Conservation (phyloP, 2,329 filamentous ascomycete species). For the Fusarium phyllophilum region DNA sequence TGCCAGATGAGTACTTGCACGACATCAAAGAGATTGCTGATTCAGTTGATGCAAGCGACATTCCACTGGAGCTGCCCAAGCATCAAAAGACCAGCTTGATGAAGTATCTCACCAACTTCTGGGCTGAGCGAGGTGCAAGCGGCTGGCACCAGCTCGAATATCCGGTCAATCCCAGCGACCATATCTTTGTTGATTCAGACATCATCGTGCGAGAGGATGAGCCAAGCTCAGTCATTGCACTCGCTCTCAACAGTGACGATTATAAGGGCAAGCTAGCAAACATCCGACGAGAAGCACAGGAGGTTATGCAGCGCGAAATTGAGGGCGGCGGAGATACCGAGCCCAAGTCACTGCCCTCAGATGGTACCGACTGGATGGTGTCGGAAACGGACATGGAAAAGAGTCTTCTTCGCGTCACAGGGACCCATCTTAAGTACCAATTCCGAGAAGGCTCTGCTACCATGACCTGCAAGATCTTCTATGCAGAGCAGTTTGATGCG, state of each 20-base stretch:
- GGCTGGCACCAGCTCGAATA: slow-evolving; percentile 95
- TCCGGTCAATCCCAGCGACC: slow-evolving; percentile 85
- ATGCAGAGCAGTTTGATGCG: slow-evolving; percentile 97
- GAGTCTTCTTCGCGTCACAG: slow-evolving; percentile 83
- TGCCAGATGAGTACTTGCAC: slow-evolving; percentile 74
- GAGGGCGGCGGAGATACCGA: slow-evolving; percentile 46
- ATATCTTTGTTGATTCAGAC: slow-evolving; percentile 96
- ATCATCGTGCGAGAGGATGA: slow-evolving; percentile 98
- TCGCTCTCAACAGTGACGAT: slow-evolving; percentile 87
- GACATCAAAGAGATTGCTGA: slow-evolving; percentile 71
- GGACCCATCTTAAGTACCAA: slow-evolving; percentile 94
- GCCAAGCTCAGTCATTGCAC: slow-evolving; percentile 93
- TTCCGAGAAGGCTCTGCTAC: slow-evolving; percentile 94
- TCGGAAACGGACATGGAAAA: slow-evolving; percentile 83
- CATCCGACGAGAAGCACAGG: slow-evolving; percentile 66
- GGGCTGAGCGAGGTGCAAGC: slow-evolving; percentile 96
- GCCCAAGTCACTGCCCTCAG: slow-evolving; percentile 48
- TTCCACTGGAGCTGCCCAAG: slow-evolving; percentile 81
- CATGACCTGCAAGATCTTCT: slow-evolving; percentile 98
- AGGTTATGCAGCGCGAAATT: slow-evolving; percentile 52
- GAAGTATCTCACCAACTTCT: slow-evolving; percentile 97
- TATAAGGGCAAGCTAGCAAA: slow-evolving; percentile 82
- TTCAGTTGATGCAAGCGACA: slow-evolving; percentile 69
- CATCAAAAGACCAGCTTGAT: slow-evolving; percentile 93
- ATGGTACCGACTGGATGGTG: slow-evolving; percentile 53